Evolutionary conservation across 495 filamentous ascomycete species (phyloP), one percentile per base, ranked within the genome.

Genomic region (Pyrenopolyporus hunteri): DNA sequence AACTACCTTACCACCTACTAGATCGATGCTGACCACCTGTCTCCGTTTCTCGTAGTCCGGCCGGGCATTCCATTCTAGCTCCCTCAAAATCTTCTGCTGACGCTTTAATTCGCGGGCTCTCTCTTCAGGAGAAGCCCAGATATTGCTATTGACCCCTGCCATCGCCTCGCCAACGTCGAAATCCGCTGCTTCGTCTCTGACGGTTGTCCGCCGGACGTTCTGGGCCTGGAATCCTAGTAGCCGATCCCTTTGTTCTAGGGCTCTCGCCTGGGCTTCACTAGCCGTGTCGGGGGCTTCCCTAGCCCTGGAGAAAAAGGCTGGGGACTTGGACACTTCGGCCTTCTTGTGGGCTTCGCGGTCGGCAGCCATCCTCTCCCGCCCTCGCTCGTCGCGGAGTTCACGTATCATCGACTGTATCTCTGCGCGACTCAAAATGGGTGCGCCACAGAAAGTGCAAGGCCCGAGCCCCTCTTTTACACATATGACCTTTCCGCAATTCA

Each of bases 401-500:
- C 82, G 82, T 39, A 97, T 90, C 87, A 98, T 96, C 45, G 78
- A 80, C 47, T 92, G 88, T 8, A 96, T 81, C 49, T 97, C 91
- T 1, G 80, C 73, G 1, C 82, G 69, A 29, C 81, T 85, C 2
- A 98, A 76, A 6, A 98, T 78, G 0, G 91, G 86, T 2, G 80
- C 78, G 2, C 80, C 81, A 77, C 94, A 98, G 68, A 95, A 97
- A 5, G 94, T 97, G 70, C 94, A 98, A 1, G 94, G 94, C 1
- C 93, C 94, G 2, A 97, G 80, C 1, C 94, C 94, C 69, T 98
- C 92, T 64, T 95, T 90, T 9, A 96, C 85, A 73, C 94, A 98
- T 48, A 98, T 87, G n/a, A 98, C 91, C 73, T 98, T 97, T 48
- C 94, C 94, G 70, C 94, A 98, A 61, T 83, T 86, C 14, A 94